A percentile compares a stretch with the other conserved stretches of the same genome.
phyloP scores from a whole-genome alignment of 257 asterid species.

The Lithospermum erythrorhizon region DNA sequence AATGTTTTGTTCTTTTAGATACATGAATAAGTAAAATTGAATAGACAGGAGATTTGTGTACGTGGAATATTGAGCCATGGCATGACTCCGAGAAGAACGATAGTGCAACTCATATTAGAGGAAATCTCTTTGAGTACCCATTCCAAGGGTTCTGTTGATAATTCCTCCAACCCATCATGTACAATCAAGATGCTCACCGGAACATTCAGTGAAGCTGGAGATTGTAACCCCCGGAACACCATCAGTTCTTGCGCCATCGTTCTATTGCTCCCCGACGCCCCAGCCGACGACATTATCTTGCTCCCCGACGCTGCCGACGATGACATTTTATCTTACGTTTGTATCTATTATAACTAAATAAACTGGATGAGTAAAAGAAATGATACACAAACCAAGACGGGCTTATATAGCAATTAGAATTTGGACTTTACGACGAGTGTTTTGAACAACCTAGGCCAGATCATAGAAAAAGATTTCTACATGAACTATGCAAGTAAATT shows the following conservation, averaged over 20 bases:
- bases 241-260: constrained; percentile 9
- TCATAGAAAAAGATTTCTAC: too few relatives aligned
- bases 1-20: too few relatives aligned
- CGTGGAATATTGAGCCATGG: constrained; percentile 61
- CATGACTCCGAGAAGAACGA: constrained; percentile 42
- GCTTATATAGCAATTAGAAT: background rate
- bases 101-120: constrained; percentile 22
- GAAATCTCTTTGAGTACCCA: constrained; percentile 54
- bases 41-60: background rate
- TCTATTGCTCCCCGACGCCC: constrained; percentile 1
- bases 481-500: too few relatives aligned
- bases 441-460: background rate
- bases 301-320: too few relatives aligned
- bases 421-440: background rate
- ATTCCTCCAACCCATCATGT: constrained; percentile 48
- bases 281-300: background rate
- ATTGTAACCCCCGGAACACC: constrained; percentile 4
- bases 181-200: constrained; percentile 43
- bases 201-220: constrained; percentile 15
- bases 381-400: background rate
- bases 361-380: background rate
- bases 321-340: too few relatives aligned
- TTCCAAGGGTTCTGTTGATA: constrained; percentile 40
- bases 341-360: too few relatives aligned
- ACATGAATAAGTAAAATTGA: too few relatives aligned